Conservation (phyloP, 2,329 filamentous ascomycete genomes). For the Penicillium frequentans region DNA sequence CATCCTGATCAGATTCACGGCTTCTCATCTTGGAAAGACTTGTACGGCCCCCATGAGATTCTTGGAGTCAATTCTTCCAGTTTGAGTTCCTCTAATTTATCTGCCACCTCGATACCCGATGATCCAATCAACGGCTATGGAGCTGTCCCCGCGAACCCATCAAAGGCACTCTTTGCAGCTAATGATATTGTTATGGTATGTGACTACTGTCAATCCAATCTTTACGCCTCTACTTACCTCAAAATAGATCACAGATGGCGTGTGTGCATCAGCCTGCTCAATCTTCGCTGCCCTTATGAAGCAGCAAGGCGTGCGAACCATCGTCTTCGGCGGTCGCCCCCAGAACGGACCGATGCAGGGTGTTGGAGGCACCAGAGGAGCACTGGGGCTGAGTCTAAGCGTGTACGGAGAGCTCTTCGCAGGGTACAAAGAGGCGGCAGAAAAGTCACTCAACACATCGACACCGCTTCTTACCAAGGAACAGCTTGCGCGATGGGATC, state of each 20-base stretch:
- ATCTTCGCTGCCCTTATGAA: slow-evolving; percentile 8
- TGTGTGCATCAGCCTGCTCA: slow-evolving; percentile 2
- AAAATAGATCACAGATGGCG: neutral
- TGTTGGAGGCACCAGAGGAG: slow-evolving; percentile 60
- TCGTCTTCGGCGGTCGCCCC: slow-evolving; percentile 60
- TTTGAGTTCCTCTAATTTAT: too few relatives aligned
- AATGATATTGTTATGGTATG: slow-evolving; percentile 1
- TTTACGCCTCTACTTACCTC: neutral
- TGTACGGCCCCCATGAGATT: too few relatives aligned
- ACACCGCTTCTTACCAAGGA: neutral
- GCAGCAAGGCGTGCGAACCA: slow-evolving; percentile 48
- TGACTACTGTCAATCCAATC: neutral
- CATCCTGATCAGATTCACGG: too few relatives aligned
- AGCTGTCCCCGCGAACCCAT: too few relatives aligned
- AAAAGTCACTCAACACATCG: too few relatives aligned
- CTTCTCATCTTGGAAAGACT: too few relatives aligned
- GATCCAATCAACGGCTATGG: too few relatives aligned
- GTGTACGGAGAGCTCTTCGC: too few relatives aligned
- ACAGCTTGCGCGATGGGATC: neutral
- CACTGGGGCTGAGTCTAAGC: neutral
- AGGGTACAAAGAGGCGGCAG: too few relatives aligned
- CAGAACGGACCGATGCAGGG: slow-evolving; percentile 55
- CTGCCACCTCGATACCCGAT: too few relatives aligned
- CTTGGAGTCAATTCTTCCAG: too few relatives aligned
- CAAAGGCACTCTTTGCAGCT: neutral